These are phyloP conservation scores for Fallopia convolvulus DNA, from an alignment of 148 eudicot genomes.

Conservation along the genomic window DNA sequence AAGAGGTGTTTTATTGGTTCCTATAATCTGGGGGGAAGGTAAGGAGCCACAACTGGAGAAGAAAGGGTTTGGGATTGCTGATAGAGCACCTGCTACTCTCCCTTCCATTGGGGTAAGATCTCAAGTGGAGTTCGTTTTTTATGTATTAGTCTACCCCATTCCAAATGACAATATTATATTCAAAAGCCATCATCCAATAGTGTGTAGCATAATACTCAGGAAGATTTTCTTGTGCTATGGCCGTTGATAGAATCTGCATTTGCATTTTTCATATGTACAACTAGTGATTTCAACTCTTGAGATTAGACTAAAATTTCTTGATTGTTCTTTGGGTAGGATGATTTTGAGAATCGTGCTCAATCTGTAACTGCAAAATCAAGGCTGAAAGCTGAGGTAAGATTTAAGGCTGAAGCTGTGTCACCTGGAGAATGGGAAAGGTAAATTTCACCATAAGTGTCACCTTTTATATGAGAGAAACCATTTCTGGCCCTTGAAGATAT, in stretches of 20 bases:
- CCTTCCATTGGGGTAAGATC: slow-evolving; percentile 87
- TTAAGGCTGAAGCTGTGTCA: slow-evolving; percentile 88
- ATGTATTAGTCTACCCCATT: neutral
- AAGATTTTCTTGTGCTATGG: neutral
- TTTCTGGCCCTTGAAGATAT: neutral
- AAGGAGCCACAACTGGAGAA: slow-evolving; percentile 43
- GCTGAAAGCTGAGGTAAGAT: slow-evolving; percentile 74
- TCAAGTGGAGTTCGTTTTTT: neutral
- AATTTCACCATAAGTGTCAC: neutral
- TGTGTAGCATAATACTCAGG: neutral
- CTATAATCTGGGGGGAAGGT: slow-evolving; percentile 76
- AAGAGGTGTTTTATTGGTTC: slow-evolving; percentile 83
- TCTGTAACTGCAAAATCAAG: slow-evolving; percentile 74
- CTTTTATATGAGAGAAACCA: neutral
- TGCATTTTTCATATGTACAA: too few species aligned
- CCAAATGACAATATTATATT: neutral
- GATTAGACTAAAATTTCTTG: neutral
- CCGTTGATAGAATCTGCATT: too few species aligned
- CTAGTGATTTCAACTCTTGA: neutral
- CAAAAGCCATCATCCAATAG: neutral
- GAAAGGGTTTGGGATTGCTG: slow-evolving; percentile 77
- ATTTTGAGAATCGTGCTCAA: slow-evolving; percentile 79
- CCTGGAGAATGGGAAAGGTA: slow-evolving; percentile 96
- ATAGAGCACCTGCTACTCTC: slow-evolving; percentile 63
- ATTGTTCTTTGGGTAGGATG: slow-evolving; percentile 46